Base-by-base conservation (phyloP, 225 moss, liverwort and hornwort species). In the Thuidium tamariscinum region DNA sequence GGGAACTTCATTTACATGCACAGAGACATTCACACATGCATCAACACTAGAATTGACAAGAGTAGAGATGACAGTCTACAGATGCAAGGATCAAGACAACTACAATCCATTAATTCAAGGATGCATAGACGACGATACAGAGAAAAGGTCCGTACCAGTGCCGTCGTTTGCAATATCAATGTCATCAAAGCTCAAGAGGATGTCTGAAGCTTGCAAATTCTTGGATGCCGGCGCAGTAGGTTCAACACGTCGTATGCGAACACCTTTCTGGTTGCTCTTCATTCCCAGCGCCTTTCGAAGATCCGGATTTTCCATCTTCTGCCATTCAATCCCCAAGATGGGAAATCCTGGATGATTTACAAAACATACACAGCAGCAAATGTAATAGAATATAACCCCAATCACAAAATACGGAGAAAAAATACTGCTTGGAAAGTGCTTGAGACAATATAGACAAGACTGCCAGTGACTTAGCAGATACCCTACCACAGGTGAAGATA, bases 281-380 rank as follows among this genome's bases (percentile, higher is more conserved):
- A 99, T 99, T 82, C 99, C 97, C 55, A 99, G 76, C 23, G 97
- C 99, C 85, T 96, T 97, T 73, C 99, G 92, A 77, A 99, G 92
- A 89, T 99, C 99, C 48, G 99, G 97, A 76, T 99, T 99, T 87
- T 99, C 99, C 99, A 99, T 99, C 96, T 99, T 99, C 89, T 99
- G 99, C 99, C 99, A 99, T 85, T 99, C 99, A 89, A 99, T 94
- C 32, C 99, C 99, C 90, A 99, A 84, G 73, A 99, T 99, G 30
- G 99, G 99, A 86, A 99, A 99, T 82, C 99, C 96, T 99, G 90
- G 57, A 86, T 57, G 88, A 34, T 86, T 56, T 59, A 84, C 83
- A 90, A 75, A 67, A 48, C 37, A 74, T 46, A 63, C 60, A 88
- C 83, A 51, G 63, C 11, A 68, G 34, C 26, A 77, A 29, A 78